Conservation (phyloP, 768 basidiomycete genomes). For the Hydnum rufescens region DNA sequence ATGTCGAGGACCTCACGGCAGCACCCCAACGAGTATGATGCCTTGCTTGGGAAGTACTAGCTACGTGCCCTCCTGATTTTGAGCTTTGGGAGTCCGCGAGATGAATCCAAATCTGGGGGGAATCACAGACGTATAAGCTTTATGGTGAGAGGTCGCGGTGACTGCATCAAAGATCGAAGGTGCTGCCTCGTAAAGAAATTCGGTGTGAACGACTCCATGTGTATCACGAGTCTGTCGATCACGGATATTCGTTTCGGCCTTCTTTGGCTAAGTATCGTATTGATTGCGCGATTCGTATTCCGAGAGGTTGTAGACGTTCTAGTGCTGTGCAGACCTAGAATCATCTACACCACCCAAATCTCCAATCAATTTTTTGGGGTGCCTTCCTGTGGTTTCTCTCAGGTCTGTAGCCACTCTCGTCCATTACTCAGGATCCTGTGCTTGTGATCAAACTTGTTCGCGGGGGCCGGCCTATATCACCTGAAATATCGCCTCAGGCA, state of each 20-base stretch:
- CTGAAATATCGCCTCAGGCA: neutral
- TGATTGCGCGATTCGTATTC: neutral
- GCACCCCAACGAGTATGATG: neutral
- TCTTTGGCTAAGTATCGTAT: neutral
- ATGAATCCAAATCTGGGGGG: neutral
- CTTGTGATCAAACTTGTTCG: neutral
- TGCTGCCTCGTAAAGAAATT: neutral
- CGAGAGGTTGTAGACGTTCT: neutral
- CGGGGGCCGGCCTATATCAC: neutral
- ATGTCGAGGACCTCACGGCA: neutral
- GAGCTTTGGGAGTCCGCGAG: neutral
- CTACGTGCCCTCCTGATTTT: neutral
- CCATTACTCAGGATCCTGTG: neutral
- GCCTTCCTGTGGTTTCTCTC: neutral
- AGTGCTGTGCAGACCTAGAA: neutral
- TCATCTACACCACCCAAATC: neutral
- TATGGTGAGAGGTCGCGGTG: neutral
- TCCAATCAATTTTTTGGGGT: neutral
- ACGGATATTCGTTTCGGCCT: neutral
- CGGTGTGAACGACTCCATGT: neutral
- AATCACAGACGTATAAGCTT: neutral
- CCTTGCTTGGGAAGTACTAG: neutral
- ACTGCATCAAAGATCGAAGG: neutral
- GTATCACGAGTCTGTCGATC: neutral
- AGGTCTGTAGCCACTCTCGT: neutral